Conservation (phyloP, 176 grass and related monocot genomes). For the Stipa capillata region DNA sequence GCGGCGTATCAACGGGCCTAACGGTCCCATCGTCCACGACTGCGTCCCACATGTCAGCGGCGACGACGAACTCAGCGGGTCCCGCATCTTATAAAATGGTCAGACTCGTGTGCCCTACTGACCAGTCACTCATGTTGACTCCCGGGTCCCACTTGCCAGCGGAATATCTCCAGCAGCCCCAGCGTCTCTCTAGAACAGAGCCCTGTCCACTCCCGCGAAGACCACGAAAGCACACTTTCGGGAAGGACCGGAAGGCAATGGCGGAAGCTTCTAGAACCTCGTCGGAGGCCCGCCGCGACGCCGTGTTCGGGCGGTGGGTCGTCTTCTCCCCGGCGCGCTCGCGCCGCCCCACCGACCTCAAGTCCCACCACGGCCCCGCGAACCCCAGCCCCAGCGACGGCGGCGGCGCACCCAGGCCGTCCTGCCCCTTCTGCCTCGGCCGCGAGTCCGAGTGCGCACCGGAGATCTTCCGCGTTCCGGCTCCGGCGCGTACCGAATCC, state of each 20-base stretch:
- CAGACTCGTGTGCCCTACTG: neutral
- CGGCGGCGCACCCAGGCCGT: conserved; percentile 18
- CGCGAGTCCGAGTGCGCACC: conserved; percentile 86
- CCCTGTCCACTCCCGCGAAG: neutral
- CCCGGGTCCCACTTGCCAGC: neutral
- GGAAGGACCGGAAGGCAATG: neutral
- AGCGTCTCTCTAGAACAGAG: neutral
- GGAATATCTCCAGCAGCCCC: neutral
- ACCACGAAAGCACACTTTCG: neutral
- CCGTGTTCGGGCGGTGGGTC: conserved; percentile 79
- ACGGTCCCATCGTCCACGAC: no score
- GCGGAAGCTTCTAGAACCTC: conserved; percentile 37
- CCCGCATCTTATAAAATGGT: neutral
- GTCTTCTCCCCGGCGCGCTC: conserved; percentile 74
- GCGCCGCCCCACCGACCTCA: conserved; percentile 91
- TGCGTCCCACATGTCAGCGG: no score
- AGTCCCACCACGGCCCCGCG: conserved; percentile 41
- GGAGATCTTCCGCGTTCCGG: conserved; percentile 76
- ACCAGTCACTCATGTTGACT: neutral
- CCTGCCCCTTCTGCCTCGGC: conserved; percentile 88
- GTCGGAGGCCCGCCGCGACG: conserved; percentile 58
- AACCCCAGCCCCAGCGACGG: conserved; percentile 21
- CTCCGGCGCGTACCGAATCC: neutral
- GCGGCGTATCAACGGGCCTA: no score
- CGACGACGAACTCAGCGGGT: no score